These are phyloP conservation scores for Schizonepeta tenuifolia DNA, from an alignment of 257 asterid genomes.

Conservation along the genomic window DNA sequence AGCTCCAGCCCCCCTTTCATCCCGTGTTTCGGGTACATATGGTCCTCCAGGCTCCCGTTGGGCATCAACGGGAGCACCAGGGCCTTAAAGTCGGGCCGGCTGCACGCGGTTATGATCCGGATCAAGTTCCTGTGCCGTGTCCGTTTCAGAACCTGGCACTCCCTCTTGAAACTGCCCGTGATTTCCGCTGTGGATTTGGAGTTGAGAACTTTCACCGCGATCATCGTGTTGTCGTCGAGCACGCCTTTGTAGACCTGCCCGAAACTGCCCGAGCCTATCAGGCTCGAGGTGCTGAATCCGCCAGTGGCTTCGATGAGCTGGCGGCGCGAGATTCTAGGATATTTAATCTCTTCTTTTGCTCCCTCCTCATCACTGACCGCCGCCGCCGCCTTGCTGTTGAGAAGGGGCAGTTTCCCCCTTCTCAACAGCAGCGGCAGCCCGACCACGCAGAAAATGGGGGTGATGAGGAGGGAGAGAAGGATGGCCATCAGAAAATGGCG, in stretches of 20 bases:
- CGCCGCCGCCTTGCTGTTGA: constrained; percentile 31
- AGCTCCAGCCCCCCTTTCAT: constrained; percentile 40
- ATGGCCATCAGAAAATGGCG: constrained; percentile 61
- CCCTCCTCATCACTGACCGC: constrained; percentile 41
- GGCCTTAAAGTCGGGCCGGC: constrained; percentile 80
- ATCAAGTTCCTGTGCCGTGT: constrained; percentile 74
- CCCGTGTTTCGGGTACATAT: constrained; percentile 54
- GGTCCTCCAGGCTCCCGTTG: constrained; percentile 79
- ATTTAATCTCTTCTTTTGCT: constrained; percentile 45
- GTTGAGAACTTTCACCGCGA: constrained; percentile 72
- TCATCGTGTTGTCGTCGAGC: constrained; percentile 55
- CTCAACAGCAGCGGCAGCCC: constrained; percentile 52
- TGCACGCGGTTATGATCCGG: constrained; percentile 70
- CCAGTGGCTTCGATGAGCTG: constrained; percentile 77
- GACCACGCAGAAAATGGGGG: constrained; percentile 61
- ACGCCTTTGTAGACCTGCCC: constrained; percentile 81
- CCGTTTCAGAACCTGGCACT: constrained; percentile 71
- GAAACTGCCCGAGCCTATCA: constrained; percentile 71
- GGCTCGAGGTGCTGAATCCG: constrained; percentile 58
- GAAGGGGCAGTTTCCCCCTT: constrained; percentile 30
- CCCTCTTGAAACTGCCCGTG: constrained; percentile 68
- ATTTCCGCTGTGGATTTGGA: constrained; percentile 41
- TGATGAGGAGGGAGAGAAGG: constrained; percentile 60
- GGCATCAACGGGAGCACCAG: constrained; percentile 83
- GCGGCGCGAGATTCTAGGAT: constrained; percentile 63